Conservation (phyloP, 805 yeast species). For the Metschnikowia hibisci region DNA sequence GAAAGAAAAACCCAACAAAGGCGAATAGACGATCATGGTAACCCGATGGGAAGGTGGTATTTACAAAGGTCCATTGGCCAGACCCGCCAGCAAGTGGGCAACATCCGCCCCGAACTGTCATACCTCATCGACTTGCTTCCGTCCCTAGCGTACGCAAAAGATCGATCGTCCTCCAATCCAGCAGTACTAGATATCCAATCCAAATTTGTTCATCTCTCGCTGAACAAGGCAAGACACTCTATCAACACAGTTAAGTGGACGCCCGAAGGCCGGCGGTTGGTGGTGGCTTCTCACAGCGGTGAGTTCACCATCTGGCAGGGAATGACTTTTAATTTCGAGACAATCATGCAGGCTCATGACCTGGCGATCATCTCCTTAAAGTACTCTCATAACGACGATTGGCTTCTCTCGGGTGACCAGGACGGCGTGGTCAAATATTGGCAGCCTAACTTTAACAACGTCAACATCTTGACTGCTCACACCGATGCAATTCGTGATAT, state of each 20-base stretch:
- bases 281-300: conserved; percentile 89
- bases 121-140: conserved; percentile 64
- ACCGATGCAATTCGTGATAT: conserved; percentile 81
- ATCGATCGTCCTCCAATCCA: conserved; percentile 26
- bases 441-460: conserved; percentile 98
- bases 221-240: conserved; percentile 89
- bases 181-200: conserved; percentile 63
- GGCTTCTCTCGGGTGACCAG: conserved; percentile 93
- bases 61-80: conserved; percentile 44
- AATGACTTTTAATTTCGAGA: conserved; percentile 88
- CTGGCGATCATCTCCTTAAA: conserved; percentile 73
- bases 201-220: conserved; percentile 84
- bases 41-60: conserved; percentile 63
- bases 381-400: conserved; percentile 87
- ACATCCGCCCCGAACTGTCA: conserved; percentile 64
- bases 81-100: conserved; percentile 44
- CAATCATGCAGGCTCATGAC: conserved; percentile 98
- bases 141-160: conserved; percentile 51
- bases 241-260: conserved; percentile 93
- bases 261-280: conserved; percentile 87
- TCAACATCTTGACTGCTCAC: conserved; percentile 71
- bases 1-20: conserved; percentile 53
- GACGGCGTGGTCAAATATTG: conserved; percentile 89
- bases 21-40: conserved; percentile 75
- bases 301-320: conserved; percentile 98